A percentile compares a stretch with the other conserved stretches of the same genome.
Evolutionary conservation across 75 land plant species (phyloP).

Genomic region (Picea glauca): DNA sequence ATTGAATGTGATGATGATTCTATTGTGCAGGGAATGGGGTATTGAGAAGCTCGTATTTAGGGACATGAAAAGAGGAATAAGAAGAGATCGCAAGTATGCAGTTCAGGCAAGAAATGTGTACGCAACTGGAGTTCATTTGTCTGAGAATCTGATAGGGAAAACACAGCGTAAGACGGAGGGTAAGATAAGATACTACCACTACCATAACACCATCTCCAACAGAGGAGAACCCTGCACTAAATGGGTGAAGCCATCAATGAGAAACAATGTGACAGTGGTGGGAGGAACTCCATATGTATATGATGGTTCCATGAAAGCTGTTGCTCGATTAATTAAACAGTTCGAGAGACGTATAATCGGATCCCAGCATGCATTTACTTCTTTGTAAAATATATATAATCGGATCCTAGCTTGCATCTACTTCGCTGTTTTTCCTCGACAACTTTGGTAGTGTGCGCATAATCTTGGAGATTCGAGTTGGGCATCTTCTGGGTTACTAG

Average conservation of each 20-base stretch:
- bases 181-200: conserved; percentile 34
- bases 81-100: conserved; percentile 85
- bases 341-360: conserved; percentile 30
- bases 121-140: conserved; percentile 89
- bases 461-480: too few species aligned
- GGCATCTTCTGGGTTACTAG: too few species aligned
- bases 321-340: conserved; percentile 34
- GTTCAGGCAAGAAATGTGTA: conserved; percentile 65
- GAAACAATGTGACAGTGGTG: conserved; percentile 10
- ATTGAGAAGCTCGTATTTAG: conserved; percentile 82
- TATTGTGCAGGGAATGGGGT: conserved; percentile 70
- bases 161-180: conserved; percentile 29
- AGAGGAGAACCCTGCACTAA: conserved; percentile 27
- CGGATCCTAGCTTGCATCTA: conserved; percentile 6
- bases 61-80: conserved; percentile 56
- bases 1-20: not conserved
- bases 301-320: conserved; percentile 31
- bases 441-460: too few species aligned
- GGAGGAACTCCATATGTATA: conserved; percentile 27
- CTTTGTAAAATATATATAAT: not conserved
- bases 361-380: not conserved
- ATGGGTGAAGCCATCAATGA: conserved; percentile 19
- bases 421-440: too few species aligned
- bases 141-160: conserved; percentile 48
- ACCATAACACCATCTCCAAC: conserved; percentile 24